Evolutionary conservation across 768 basidiomycete genomes (phyloP), one percentile per base, ranked within the genome.

Genomic region (Thelephora ganbajun): DNA sequence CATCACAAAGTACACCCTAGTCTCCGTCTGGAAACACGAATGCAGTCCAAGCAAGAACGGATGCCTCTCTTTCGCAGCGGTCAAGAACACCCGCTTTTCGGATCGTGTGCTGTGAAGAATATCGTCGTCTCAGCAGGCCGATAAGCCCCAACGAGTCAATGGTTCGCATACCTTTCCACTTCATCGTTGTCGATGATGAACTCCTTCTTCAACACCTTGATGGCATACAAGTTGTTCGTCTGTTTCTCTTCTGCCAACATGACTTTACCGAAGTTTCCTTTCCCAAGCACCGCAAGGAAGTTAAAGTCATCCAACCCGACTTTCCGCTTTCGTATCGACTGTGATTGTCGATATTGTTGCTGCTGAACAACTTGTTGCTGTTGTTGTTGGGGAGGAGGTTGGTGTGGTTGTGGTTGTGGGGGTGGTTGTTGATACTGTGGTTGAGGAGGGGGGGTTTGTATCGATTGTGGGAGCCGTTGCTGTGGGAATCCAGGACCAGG

Each of bases 171-270:
- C 94, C 92, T 96, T 67, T 98, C 96, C 2, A 99, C 92, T 71
- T 98, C 96, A 64, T 99, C 96, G 52, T 99, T 98, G 63, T 99
- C 96, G 57, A 99, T 98, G 63, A 99, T 98, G 61, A 99, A 98
- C 66, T 98, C 96, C 62, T 99, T 99, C 75, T 99, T 99, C 62
- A 99, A 62, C n/a, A 99, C 96, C 66, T 99, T 99, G 72, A 99
- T 97, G n/a, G 96, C 96, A 61, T 86, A 98, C 48, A 98, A 65
- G 45, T 76, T 79, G 56, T 79, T 88, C 45, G 80, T 76, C 63
- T 74, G 80, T 77, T 99, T 99, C 73, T 99, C 96, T 66, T 99
- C 96, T 9, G 96, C 96, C 50, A 99, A 69, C 96, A 99, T 99
- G 66, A 99, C 96, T 64, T 99, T 99, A 48, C 96, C 96, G 60